Evolutionary conservation across 441 rosid genomes (phyloP).

Genomic region (Corymbia calophylla): DNA sequence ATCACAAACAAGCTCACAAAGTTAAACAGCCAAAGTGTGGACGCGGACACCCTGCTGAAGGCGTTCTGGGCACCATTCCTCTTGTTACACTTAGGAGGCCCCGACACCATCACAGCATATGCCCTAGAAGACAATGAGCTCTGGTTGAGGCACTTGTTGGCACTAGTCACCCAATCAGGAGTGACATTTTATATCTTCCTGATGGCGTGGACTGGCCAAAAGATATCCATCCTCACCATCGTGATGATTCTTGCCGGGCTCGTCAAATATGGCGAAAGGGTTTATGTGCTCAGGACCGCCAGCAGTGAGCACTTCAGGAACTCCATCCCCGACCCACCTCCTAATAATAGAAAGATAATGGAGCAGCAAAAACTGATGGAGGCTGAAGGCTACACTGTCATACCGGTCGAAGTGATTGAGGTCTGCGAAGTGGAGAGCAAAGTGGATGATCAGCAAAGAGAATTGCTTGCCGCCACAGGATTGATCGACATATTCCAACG

Average conservation of each 20-base stretch:
- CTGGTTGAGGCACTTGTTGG: not conserved
- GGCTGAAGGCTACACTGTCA: not conserved
- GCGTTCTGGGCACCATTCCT: not conserved
- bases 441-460: not conserved
- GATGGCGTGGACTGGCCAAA: not conserved
- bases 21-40: not conserved
- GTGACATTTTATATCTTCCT: not conserved
- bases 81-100: not conserved
- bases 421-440: not conserved
- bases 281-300: not conserved
- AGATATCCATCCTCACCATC: not conserved
- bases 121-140: not conserved
- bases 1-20: not conserved
- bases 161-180: not conserved
- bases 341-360: not conserved
- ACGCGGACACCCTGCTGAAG: not conserved
- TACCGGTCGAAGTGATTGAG: not conserved
- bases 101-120: not conserved
- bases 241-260: accelerated
- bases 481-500: not conserved
- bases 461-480: not conserved
- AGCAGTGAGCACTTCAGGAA: not conserved
- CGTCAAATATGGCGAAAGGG: not conserved
- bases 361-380: not conserved
- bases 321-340: not conserved